Evolutionary conservation across 1,284 basidiomycete species (phyloP), one percentile per base, ranked within the genome.

Genomic region (Melampsora larici-populina): DNA sequence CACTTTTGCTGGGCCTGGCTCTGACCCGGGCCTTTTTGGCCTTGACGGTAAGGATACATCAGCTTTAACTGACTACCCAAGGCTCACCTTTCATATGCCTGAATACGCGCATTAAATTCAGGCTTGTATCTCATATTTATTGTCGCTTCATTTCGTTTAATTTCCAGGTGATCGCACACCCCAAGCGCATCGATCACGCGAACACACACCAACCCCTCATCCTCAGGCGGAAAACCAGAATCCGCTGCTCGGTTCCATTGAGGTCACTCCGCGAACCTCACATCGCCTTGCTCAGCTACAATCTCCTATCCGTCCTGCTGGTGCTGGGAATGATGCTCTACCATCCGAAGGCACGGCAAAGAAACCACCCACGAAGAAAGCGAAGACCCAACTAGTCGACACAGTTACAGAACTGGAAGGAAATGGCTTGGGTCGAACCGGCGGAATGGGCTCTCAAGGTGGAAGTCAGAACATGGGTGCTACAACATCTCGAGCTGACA

Each of bases 201-300:
- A 55, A 55, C 13, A 15, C 18, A 55, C 51, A 55, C 51, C 51
- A 21, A 55, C 51, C 5, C 51, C 24, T 55, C 18, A 55, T 55
- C 24, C 51, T 3, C 51, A 15, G 51, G 51, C 51, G 6, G 51
- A 18, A 55, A 24, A 55, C 13, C 51, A 55, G 31, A 65, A 73
- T 48, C 43, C 62, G 26, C 33, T 73, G 43, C 71, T 73, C 18
- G 62, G 64, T 51, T 63, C 51, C 36, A 15, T 73, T 21, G 62
- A 73, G 31, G 60, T 73, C 33, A 73, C 71, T 24, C 71, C 71
- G 31, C 62, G 71, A 7, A 73, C 71, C 17, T 73, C 71, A 48
- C 62, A 65, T 65, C 62, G 46, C 26, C 71, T 73, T 13, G 71
- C 71, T 26, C 71, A 73, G 63, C 49, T 67, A 49, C 64, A 62